A percentile compares a stretch with the other conserved stretches of the same genome.
These are phyloP conservation scores for Lactarius indigo DNA, from an alignment of 768 basidiomycete species.

Conservation along the genomic window DNA sequence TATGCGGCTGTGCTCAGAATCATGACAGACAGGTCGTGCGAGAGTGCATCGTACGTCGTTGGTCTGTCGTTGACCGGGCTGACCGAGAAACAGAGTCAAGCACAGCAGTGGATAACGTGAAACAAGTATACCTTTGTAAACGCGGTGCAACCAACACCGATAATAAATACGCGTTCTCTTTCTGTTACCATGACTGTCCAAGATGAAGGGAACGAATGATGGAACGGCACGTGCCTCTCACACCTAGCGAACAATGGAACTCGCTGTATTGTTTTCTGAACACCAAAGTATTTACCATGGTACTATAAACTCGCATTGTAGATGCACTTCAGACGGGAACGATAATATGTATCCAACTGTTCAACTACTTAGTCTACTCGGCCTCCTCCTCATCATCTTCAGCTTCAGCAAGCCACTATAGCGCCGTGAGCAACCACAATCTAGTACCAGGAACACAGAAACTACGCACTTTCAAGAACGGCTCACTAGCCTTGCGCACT, in stretches of 20 bases:
- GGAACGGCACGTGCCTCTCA: no score
- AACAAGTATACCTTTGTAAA: constrained; percentile 61
- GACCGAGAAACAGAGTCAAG: constrained; percentile 3
- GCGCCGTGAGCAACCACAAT: constrained; percentile 2
- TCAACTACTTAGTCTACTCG: constrained; percentile 1
- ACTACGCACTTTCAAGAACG: constrained; percentile 78
- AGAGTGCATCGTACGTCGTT: constrained; percentile 55
- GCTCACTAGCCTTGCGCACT: constrained; percentile 92
- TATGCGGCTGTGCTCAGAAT: constrained; percentile 29
- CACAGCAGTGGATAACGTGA: not conserved
- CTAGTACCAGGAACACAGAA: not conserved
- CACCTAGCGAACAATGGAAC: not conserved
- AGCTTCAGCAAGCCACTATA: constrained; percentile 84
- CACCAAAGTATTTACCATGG: not conserved
- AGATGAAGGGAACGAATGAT: not conserved
- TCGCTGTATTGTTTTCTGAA: not conserved
- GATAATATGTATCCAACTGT: not conserved
- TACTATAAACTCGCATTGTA: not conserved
- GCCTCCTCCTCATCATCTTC: constrained; percentile 63
- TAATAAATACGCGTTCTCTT: constrained; percentile 43
- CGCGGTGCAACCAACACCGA: constrained; percentile 72
- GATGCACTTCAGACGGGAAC: not conserved
- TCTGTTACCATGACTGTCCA: constrained; percentile 1
- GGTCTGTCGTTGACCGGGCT: constrained; percentile 65
- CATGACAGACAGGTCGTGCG: not conserved